These are phyloP conservation scores for Camelina neglecta DNA, from an alignment of 345 rosid genomes.

Conservation along the genomic window DNA sequence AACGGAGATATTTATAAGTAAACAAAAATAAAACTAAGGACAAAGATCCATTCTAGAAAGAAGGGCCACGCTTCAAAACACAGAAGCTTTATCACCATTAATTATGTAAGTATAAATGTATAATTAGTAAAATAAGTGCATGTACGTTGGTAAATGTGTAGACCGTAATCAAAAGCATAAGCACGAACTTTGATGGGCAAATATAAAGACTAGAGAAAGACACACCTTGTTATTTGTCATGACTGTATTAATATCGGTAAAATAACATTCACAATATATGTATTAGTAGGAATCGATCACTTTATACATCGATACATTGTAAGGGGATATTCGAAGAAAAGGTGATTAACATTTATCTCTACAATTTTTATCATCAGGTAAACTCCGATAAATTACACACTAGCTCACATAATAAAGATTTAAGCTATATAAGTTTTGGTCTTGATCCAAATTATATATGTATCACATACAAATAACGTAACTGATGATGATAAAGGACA, in stretches of 20 bases:
- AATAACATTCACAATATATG: too few species aligned
- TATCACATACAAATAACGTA: too few species aligned
- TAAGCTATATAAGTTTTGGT: too few species aligned
- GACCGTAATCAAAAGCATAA: conserved; percentile 45
- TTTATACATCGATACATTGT: too few species aligned
- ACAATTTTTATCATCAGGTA: too few species aligned
- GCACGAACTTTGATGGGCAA: conserved; percentile 41
- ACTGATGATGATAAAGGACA: too few species aligned
- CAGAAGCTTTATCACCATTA: conserved; percentile 41
- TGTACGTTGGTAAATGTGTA: conserved; percentile 44
- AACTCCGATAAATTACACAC: too few species aligned
- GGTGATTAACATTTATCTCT: too few species aligned
- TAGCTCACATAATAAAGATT: too few species aligned
- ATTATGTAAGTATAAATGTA: conserved; percentile 25
- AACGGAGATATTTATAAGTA: conserved; percentile 13
- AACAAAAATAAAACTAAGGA: conserved; percentile 20
- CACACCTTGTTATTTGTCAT: conserved; percentile 42
- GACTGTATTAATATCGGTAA: background rate
- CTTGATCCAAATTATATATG: too few species aligned
- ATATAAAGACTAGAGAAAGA: conserved; percentile 44
- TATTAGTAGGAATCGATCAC: too few species aligned
- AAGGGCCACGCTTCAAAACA: conserved; percentile 43
- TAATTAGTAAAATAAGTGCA: conserved; percentile 27
- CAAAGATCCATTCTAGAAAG: conserved; percentile 46
- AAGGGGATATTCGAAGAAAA: too few species aligned